Evolutionary conservation across 441 rosid genomes (phyloP).

Genomic region (Pelargonium citronellum): DNA sequence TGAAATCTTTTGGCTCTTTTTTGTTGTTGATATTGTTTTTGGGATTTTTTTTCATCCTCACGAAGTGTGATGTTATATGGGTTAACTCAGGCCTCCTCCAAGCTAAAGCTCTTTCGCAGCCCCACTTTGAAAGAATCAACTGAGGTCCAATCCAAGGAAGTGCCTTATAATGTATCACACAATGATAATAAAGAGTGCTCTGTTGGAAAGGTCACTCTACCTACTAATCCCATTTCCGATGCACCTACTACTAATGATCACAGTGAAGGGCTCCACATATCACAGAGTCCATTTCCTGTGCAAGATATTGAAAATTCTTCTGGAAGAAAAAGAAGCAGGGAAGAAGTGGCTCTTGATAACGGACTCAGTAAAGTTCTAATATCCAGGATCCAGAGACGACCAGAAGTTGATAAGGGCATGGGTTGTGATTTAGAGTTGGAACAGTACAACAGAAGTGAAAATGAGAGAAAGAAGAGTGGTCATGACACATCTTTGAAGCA

Average conservation of each 20-base stretch:
- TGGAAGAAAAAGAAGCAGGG: conserved; percentile 49
- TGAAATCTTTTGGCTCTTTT: conserved; percentile 14
- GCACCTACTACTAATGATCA: conserved; percentile 18
- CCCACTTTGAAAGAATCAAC: conserved; percentile 28
- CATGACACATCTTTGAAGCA: conserved; percentile 33
- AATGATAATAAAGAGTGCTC: conserved; percentile 21
- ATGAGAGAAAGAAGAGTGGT: conserved; percentile 27
- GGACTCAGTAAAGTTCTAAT: conserved; percentile 30
- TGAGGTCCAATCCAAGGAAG: conserved; percentile 26
- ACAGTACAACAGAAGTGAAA: conserved; percentile 27
- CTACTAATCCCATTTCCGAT: conserved; percentile 25
- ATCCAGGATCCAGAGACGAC: conserved; percentile 28
- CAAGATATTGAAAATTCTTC: conserved; percentile 34
- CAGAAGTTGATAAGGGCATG: conserved; percentile 30
- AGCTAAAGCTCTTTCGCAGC: conserved; percentile 29
- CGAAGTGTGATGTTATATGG: conserved; percentile 21
- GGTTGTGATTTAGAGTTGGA: conserved; percentile 32
- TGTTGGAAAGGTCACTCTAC: conserved; percentile 25
- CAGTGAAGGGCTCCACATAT: conserved; percentile 16
- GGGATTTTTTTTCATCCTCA: conserved; percentile 18
- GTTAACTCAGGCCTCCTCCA: conserved; percentile 28
- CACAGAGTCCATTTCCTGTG: conserved; percentile 23
- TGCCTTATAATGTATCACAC: conserved; percentile 22
- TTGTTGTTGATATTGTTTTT: conserved; percentile 5
- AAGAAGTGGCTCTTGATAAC: conserved; percentile 33